Conservation (phyloP, 2,329 filamentous ascomycete species). For the Stemphylium vesicarium region DNA sequence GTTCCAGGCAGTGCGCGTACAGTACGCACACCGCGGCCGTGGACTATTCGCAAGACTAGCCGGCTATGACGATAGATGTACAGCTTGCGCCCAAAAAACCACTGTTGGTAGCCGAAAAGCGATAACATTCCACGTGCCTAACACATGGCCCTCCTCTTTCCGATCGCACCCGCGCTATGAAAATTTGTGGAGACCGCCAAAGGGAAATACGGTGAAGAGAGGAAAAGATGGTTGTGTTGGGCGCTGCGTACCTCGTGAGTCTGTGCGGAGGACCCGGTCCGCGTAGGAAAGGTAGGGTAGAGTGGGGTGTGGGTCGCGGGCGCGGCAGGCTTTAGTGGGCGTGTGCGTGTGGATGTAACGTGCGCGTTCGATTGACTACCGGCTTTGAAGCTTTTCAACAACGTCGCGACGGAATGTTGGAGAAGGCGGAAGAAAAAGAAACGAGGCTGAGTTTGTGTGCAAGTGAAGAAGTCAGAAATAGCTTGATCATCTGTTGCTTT, state of each 20-base stretch:
- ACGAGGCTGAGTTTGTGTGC: constrained; percentile 13
- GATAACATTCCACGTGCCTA: constrained; percentile 10
- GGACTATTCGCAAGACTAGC: constrained; percentile 27
- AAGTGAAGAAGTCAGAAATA: constrained; percentile 14
- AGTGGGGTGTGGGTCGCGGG: constrained; percentile 19
- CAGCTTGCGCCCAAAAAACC: constrained; percentile 15
- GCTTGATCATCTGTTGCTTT: constrained; percentile 1
- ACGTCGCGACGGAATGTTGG: constrained; percentile 2
- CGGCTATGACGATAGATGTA: constrained; percentile 28
- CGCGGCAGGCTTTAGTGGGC: constrained; percentile 8
- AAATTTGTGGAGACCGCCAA: background rate
- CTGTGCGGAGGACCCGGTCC: constrained; percentile 16
- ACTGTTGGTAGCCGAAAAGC: constrained; percentile 2
- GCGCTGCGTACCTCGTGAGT: constrained; percentile 15
- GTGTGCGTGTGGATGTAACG: constrained; percentile 2
- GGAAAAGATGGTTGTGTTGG: constrained; percentile 11
- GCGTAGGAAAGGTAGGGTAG: constrained; percentile 7
- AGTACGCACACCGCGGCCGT: constrained; percentile 33
- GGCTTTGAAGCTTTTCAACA: constrained; percentile 4
- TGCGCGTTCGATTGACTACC: background rate
- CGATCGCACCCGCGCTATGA: constrained; percentile 11
- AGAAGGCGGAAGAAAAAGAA: background rate
- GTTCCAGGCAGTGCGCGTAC: constrained; percentile 15
- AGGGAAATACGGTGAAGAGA: constrained; percentile 9
- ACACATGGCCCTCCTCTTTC: constrained; percentile 9